phyloP scores from a whole-genome alignment of 2,329 filamentous ascomycete species.

The Dryadomyces quercivorus region DNA sequence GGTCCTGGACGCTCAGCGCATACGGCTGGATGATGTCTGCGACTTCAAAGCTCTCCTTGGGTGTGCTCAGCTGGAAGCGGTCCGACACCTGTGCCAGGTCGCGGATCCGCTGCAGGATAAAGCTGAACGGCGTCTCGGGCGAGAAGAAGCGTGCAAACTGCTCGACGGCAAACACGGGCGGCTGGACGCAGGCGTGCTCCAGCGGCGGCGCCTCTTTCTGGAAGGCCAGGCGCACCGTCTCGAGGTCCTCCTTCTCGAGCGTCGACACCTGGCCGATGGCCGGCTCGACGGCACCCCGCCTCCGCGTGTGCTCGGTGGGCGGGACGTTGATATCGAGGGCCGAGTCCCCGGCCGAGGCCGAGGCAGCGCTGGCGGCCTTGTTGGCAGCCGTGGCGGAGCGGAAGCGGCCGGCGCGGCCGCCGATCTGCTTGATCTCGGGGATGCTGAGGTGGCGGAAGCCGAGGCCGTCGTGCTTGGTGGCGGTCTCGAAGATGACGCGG shows the following conservation, averaged over 20 bases:
- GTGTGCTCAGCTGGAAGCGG: slow-evolving; percentile 57
- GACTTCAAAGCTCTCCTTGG: slow-evolving; percentile 50
- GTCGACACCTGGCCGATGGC: slow-evolving; percentile 64
- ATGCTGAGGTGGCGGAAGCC: slow-evolving; percentile 46
- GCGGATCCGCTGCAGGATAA: slow-evolving; percentile 64
- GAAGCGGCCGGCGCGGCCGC: slow-evolving; percentile 79
- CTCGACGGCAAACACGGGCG: slow-evolving; percentile 59
- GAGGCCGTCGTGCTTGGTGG: slow-evolving; percentile 57
- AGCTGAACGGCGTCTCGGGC: slow-evolving; percentile 66
- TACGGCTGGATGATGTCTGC: slow-evolving; percentile 66
- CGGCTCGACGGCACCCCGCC: neutral
- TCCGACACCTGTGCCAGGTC: slow-evolving; percentile 52
- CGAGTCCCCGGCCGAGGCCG: neutral
- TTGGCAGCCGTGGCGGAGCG: slow-evolving; percentile 53
- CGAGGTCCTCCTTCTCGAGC: slow-evolving; percentile 58
- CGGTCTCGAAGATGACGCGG: slow-evolving; percentile 75
- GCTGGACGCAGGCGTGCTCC: slow-evolving; percentile 58
- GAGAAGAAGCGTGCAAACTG: slow-evolving; percentile 75
- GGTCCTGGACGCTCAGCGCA: slow-evolving; percentile 58
- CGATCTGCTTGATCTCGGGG: slow-evolving; percentile 89
- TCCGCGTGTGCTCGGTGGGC: neutral
- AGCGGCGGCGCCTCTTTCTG: slow-evolving; percentile 51
- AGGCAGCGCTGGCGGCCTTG: slow-evolving; percentile 4
- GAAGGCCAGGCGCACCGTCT: slow-evolving; percentile 51
- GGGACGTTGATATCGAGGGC: no score